Conservation (phyloP, 2,329 filamentous ascomycete genomes). For the Nannizziopsis arthrosporioides region DNA sequence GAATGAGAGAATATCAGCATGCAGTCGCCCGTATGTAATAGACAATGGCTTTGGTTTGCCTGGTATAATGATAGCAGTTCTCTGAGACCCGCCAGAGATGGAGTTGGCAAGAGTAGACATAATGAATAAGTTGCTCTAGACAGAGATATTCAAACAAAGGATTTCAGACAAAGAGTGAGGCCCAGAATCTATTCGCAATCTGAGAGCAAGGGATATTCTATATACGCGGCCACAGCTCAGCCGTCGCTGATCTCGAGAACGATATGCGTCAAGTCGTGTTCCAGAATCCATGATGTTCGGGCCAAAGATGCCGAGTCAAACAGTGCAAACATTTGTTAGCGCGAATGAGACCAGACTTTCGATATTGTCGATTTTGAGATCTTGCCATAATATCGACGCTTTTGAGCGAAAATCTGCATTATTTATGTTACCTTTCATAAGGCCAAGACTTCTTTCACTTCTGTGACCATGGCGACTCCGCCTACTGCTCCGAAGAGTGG, state of each 20-base stretch:
- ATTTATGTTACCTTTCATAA: no score
- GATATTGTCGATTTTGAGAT: no score
- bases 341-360: no score
- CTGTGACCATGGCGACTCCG: constrained; percentile 19
- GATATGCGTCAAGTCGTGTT: background rate
- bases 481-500: constrained; percentile 21
- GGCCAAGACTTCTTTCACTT: background rate
- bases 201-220: no score
- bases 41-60: constrained; percentile 49
- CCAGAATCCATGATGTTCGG: background rate
- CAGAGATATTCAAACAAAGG: background rate
- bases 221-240: no score
- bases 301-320: background rate
- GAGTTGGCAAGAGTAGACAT: constrained; percentile 50
- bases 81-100: constrained; percentile 41
- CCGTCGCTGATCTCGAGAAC: background rate
- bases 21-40: constrained; percentile 59
- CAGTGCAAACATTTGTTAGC: no score
- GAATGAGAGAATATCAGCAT: constrained; percentile 55
- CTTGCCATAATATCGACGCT: no score
- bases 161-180: background rate
- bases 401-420: no score
- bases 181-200: background rate
- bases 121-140: constrained; percentile 12
- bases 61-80: constrained; percentile 62